Evolutionary conservation across 1,284 basidiomycete species (phyloP), one percentile per base, ranked within the genome.

Genomic region (Meira nashicola): DNA sequence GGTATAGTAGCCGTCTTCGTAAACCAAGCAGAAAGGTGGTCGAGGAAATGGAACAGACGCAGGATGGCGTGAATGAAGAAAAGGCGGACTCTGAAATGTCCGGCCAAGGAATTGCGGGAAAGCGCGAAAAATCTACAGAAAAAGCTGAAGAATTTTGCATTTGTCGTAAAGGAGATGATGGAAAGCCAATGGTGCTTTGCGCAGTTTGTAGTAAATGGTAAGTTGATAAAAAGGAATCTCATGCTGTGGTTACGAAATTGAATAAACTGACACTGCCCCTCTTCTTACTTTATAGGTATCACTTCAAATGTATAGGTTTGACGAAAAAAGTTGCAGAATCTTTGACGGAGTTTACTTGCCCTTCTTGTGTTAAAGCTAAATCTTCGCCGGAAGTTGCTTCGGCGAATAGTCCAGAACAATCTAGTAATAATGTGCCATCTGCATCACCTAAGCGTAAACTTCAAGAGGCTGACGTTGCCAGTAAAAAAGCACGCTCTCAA

Each of bases 181-280:
- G 73, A 14, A 66, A 68, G 19, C 73, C 74, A 37, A 76, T 77
- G 74, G 71, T 74, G 23, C 71, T 65, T 37, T 76, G 74, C 63
- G 68, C 64, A 39, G 62, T 47, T 4, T 77, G 75, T 44, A 63
- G 67, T 44, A 70, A 77, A 48, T 77, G 75, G 75, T 77, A 62
- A 64, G 70, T 73, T 25, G 47, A 17, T 14, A 39, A 38, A 19
- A 21, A 60, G 14, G 1, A n/a, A n/a, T 21, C 21, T 17, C 14
- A 6, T 6, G 3, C 1, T 19, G 38, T 15, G 10, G n/a, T 48
- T 33, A 39, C 19, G 2, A 11, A 50, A 17, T 41, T 21, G 40
- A 49, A 14, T n/a, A 15, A 17, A 17, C 15, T 17, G 19, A 38
- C 15, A 47, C 41, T 17, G 23, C 58, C 48, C 38, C 12, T 39